Conservation (phyloP, 108 stramenopile genomes). For the Cyclotella cryptica region DNA sequence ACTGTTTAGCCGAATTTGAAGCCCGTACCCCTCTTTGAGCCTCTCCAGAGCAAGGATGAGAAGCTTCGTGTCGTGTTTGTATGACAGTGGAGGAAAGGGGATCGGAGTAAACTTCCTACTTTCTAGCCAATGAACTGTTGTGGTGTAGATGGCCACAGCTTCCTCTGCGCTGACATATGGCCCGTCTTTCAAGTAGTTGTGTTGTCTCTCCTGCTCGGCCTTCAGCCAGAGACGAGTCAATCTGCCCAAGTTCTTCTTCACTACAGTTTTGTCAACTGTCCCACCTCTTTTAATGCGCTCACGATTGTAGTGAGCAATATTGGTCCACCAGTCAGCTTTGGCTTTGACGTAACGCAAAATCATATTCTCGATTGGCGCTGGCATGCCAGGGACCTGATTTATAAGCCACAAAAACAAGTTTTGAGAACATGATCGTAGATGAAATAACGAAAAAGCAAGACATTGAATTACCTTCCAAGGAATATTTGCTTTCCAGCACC, state of each 20-base stretch:
- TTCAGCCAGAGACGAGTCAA: slow-evolving; percentile 99
- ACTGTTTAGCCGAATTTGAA: slow-evolving; percentile 95
- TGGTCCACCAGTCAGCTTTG: slow-evolving; percentile 99
- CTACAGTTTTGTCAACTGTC: slow-evolving; percentile 99
- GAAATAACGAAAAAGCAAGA: neutral
- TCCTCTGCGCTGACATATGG: slow-evolving; percentile 99
- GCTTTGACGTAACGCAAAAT: slow-evolving; percentile 99
- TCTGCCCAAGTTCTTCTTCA: slow-evolving; percentile 98
- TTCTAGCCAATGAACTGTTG: slow-evolving; percentile 99
- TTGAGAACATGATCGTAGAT: neutral
- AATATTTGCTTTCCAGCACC: slow-evolving; percentile 99
- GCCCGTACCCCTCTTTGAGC: slow-evolving; percentile 97
- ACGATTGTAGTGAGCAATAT: slow-evolving; percentile 98
- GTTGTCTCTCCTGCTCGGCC: slow-evolving; percentile 99
- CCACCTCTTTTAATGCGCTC: slow-evolving; percentile 99
- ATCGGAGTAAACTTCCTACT: slow-evolving; percentile 98
- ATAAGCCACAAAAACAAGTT: neutral
- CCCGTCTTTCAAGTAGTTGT: slow-evolving; percentile 99
- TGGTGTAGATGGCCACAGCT: slow-evolving; percentile 99
- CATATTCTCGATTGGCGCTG: slow-evolving; percentile 99
- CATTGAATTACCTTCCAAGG: slow-evolving; percentile 85
- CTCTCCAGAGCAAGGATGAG: slow-evolving; percentile 99
- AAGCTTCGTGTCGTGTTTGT: slow-evolving; percentile 99
- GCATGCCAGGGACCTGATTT: slow-evolving; percentile 94
- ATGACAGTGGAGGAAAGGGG: slow-evolving; percentile 98